Evolutionary conservation across 2,329 filamentous ascomycete genomes (phyloP), one percentile per base, ranked within the genome.

Genomic region (Emergomyces orientalis): DNA sequence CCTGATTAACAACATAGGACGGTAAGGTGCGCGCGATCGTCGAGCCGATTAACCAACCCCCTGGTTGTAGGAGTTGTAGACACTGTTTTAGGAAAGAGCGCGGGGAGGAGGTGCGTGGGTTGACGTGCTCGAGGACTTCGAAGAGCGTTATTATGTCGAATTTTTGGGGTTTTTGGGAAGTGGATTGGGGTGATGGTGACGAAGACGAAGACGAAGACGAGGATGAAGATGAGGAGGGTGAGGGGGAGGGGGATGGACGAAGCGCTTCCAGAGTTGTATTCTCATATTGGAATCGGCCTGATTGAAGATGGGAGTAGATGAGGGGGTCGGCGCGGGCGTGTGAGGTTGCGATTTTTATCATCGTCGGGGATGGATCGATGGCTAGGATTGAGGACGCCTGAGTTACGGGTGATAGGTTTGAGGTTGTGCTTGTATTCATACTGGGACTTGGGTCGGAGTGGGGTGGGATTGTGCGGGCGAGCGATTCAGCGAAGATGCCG

Each of bases 41-140:
- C 73, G 89, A 93, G 69, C 94, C 84, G 56, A 97, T 84, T 8
- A 99, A 79, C 94, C 93, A 99, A 0, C 94, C 94, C 1, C 94
- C 94, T 0, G 93, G 93, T 67, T 85, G 88, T 30, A 99, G 86
- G 68, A 95, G 90, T 30, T 69, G 70, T 2, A 77, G 70, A 63
- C 74, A 76, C 56, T 75, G 69, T 1, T 85, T 82, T 49, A 89
- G 80, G 65, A 90, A 87, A 2, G 81, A 80, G 59, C 86, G 81
- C 3, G 97, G 83, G 68, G 97, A 96, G 3, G 84, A 80, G 0
- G 85, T 84, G 0, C 19, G 37, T 27, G 85, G 80, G 62, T 88
- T 86, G 63, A 99, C 88, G 75, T 99, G 94, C 77, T 99, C 94
- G 62, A 99, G 62, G 4, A 99, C 94, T 76, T 99, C 94, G 75